Conservation (phyloP, 345 rosid genomes). For the Eutrema heterophyllum region DNA sequence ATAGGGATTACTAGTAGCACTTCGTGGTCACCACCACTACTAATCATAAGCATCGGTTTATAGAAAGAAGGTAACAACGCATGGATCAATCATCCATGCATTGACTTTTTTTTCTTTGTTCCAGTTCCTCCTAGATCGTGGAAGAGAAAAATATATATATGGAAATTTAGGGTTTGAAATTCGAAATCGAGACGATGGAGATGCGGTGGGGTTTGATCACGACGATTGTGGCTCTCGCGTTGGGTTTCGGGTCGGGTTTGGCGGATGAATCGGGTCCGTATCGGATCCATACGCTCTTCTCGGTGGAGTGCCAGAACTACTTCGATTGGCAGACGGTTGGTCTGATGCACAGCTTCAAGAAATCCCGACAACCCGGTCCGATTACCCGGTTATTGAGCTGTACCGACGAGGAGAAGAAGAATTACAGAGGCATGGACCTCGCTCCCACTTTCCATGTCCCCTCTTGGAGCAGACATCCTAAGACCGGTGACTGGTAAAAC, state of each 20-base stretch:
- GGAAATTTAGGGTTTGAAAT: constrained; percentile 36
- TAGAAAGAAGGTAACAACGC: background rate
- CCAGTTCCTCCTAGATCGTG: too few species aligned
- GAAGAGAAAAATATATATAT: background rate
- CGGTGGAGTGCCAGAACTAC: constrained; percentile 92
- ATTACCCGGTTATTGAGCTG: constrained; percentile 89
- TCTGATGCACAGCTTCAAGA: constrained; percentile 80
- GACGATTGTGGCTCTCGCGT: background rate
- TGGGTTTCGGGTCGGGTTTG: constrained; percentile 21
- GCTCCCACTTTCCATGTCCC: constrained; percentile 91
- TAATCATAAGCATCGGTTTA: constrained; percentile 16
- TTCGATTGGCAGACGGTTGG: constrained; percentile 99
- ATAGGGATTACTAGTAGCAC: background rate
- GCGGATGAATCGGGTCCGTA: constrained; percentile 41
- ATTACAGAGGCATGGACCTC: constrained; percentile 76
- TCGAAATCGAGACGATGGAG: constrained; percentile 28
- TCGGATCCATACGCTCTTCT: constrained; percentile 94
- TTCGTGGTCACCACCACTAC: constrained; percentile 27
- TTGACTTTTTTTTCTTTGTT: constrained; percentile 40
- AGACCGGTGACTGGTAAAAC: constrained; percentile 82
- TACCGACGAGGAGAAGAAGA: constrained; percentile 78
- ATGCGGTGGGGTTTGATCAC: constrained; percentile 22
- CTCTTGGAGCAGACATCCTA: constrained; percentile 92
- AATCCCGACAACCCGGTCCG: constrained; percentile 89
- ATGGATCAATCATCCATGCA: constrained; percentile 19